Conservation (phyloP, 176 grass and related monocot species). For the Saccharum spontaneum region DNA sequence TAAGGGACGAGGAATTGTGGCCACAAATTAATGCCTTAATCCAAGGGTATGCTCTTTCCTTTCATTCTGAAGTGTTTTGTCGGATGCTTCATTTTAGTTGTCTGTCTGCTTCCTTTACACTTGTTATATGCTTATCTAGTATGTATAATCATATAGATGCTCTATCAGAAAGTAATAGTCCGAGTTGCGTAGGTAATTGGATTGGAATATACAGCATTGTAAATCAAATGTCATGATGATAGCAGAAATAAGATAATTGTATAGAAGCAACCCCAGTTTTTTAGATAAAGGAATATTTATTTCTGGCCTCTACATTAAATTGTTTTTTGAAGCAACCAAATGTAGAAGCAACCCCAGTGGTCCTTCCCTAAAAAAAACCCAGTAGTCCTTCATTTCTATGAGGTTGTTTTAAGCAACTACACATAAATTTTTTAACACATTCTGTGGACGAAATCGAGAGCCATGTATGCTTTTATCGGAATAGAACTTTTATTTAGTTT, state of each 20-base stretch:
- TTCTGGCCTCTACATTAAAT: neutral
- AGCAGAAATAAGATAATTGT: neutral
- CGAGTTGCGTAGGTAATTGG: neutral
- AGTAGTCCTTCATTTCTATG: neutral
- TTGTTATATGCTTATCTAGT: neutral
- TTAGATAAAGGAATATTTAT: neutral
- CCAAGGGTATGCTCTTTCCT: conserved; percentile 64
- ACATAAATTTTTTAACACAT: neutral
- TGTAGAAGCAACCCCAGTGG: neutral
- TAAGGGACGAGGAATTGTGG: conserved; percentile 86
- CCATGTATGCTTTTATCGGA: neutral
- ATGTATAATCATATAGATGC: conserved; percentile 5
- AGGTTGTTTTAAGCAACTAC: neutral
- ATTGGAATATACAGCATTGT: neutral
- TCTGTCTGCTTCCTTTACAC: neutral
- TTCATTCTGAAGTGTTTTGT: neutral
- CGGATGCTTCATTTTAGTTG: neutral
- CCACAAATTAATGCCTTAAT: conserved; percentile 71
- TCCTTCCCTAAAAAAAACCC: neutral
- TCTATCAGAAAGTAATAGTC: conserved; percentile 21
- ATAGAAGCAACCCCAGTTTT: neutral
- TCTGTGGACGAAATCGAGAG: neutral
- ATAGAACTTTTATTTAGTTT: neutral
- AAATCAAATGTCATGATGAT: neutral
- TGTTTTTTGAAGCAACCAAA: neutral